Conservation (phyloP, 2,329 filamentous ascomycete genomes). For the Fusarium hainanense region DNA sequence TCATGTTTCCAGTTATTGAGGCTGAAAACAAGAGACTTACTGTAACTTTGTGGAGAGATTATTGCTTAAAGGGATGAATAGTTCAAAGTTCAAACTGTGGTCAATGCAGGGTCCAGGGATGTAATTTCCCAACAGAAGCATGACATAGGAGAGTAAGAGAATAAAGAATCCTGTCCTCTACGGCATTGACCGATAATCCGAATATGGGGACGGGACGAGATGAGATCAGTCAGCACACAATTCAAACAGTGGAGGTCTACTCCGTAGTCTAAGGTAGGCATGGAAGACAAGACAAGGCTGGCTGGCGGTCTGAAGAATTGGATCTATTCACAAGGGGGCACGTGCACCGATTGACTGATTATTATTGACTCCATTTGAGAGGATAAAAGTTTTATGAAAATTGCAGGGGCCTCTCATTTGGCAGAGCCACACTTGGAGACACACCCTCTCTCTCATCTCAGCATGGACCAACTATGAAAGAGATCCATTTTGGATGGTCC, state of each 20-base stretch:
- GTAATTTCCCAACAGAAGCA: conserved; percentile 48
- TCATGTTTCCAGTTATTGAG: conserved; percentile 28
- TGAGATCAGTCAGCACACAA: background rate
- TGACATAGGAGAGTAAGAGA: conserved; percentile 40
- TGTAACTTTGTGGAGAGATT: conserved; percentile 22
- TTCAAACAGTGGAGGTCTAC: too few relatives aligned
- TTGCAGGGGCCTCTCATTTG: conserved; percentile 20
- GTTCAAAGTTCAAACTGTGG: conserved; percentile 28
- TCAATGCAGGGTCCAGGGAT: conserved; percentile 40
- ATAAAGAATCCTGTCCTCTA: conserved; percentile 24
- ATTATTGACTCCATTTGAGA: background rate
- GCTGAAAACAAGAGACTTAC: conserved; percentile 20
- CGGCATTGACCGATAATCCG: background rate
- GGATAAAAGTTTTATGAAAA: conserved; percentile 14
- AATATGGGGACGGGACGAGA: background rate
- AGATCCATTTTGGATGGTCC: background rate
- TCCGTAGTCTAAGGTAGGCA: background rate
- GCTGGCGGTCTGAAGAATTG: conserved; percentile 3
- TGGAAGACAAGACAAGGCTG: conserved; percentile 8
- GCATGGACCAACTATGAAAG: conserved; percentile 5
- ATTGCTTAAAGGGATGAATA: conserved; percentile 30
- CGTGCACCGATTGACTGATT: conserved; percentile 15
- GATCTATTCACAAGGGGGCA: conserved; percentile 30
- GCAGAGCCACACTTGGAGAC: conserved; percentile 2
- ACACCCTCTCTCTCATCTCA: conserved; percentile 15